Base-by-base conservation (phyloP, 2,329 filamentous ascomycete genomes). In the Gremmenia infestans region DNA sequence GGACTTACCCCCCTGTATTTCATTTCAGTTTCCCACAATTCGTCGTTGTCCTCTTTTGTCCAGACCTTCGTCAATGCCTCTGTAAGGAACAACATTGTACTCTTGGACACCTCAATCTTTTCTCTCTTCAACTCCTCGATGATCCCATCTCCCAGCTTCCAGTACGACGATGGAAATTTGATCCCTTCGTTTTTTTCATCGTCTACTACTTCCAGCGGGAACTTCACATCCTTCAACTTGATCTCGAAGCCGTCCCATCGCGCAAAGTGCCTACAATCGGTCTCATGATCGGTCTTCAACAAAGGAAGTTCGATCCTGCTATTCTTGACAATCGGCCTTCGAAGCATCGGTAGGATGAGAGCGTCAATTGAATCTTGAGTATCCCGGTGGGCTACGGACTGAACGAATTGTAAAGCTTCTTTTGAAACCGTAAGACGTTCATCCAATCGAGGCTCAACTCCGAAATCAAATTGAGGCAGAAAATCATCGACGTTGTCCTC, bases 171-270 rank as follows among this genome's bases (percentile, higher is more conserved):
- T 1, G 64, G 59, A 52, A 63, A 68, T 36, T 43, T 49, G 7
- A 68, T 42, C 6, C 65, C 64, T 39, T 70, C 63, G 51, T 60
- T 58, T 4, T 61, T 63, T 23, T 65, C 63, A 3, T 64, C 59
- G 37, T 65, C 59, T 2, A 70, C 56, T 2, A 61, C 32, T 51
- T 71, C 69, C 23, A 66, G 47, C 0, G 69, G 68, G 25, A 70
- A 52, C 25, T 58, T 65, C 4, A 69, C 55, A 57, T 68, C 62
- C 51, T 58, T 39, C 9, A 67, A 43, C 17, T 59, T 57, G 17
- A 65, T 57, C 23, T 70, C 66, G 28, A 68, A 66, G 1, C 53
- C 58, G 6, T 68, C 57, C 47, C 63, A 61, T 22, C 52, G 55
- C 7, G 55, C 63, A 57, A 70, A 71, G 0, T 53, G 48, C 47